phyloP scores from a whole-genome alignment of 2,329 filamentous ascomycete species.

The Xylaria polymorpha region DNA sequence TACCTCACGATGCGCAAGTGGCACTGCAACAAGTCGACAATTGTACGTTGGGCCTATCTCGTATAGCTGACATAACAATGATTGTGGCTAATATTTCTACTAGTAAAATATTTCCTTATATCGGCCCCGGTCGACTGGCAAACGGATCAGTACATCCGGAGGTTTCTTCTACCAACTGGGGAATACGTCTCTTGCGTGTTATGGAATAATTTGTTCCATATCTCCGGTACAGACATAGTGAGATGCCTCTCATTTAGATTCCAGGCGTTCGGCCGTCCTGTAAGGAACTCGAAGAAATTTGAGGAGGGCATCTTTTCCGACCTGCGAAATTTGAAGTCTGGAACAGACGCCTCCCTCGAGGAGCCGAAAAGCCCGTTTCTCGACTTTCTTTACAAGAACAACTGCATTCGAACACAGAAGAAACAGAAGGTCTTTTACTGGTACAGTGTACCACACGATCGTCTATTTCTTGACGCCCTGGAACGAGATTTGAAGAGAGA shows the following conservation, averaged over 20 bases:
- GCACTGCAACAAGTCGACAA: constrained; percentile 99
- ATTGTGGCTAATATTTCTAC: constrained; percentile 40
- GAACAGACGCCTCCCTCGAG: constrained; percentile 96
- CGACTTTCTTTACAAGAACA: constrained; percentile 99
- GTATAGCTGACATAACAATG: not conserved
- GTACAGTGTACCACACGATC: constrained; percentile 98
- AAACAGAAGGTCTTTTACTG: constrained; percentile 99
- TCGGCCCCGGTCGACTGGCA: constrained; percentile 99
- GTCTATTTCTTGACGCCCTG: constrained; percentile 95
- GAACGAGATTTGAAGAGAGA: constrained; percentile 98
- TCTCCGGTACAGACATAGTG: constrained; percentile 98
- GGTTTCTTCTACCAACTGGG: constrained; percentile 94
- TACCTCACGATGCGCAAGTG: constrained; percentile 96
- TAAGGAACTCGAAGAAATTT: constrained; percentile 99
- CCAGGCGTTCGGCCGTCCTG: constrained; percentile 96
- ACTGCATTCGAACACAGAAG: constrained; percentile 99
- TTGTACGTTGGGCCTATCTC: constrained; percentile 67
- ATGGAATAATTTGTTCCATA: constrained; percentile 99
- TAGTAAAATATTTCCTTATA: constrained; percentile 99
- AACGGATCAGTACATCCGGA: constrained; percentile 93
- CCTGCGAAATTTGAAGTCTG: constrained; percentile 96
- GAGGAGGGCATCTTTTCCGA: constrained; percentile 99
- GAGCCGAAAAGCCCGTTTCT: constrained; percentile 99
- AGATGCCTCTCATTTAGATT: constrained; percentile 98
- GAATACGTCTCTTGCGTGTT: constrained; percentile 99